Evolutionary conservation across 352 stramenopile species (phyloP), one percentile per base, ranked within the genome.

Genomic region (Globisporangium solare): DNA sequence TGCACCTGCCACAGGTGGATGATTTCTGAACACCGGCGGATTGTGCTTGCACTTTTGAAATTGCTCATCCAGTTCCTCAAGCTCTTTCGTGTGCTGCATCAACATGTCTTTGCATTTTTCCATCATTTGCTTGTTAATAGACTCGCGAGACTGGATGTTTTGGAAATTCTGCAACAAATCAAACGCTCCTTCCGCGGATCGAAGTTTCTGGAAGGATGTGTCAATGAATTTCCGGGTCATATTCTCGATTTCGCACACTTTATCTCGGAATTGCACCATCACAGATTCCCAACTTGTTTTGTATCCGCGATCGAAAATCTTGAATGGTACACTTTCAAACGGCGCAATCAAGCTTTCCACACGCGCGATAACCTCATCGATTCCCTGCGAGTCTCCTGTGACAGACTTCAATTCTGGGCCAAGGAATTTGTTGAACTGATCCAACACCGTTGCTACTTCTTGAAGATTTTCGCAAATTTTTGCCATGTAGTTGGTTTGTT

Each of bases 141-240:
- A 96, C 51, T 98, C 91, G 37, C 94, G 88, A 6, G 88, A 94
- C 63, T 98, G 86, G 51, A 98, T 98, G 46, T 97, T 97, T 56
- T 98, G 89, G 64, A 98, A 98, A 58, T 98, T 98, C 57, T 98
- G 85, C n/a, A 98, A 81, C 47, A 98, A 73, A 66, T 98, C 94
- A 50, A 98, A 98, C 3, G 95, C 95, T 14, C 88, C 94, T 68
- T 98, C 94, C 0, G 95, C 90, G 4, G 86, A 97, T 2, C 94
- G 81, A 13, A 98, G 83, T 60, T 97, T 98, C 68, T 98, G 88
- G 58, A 98, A 98, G 0, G 92, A 97, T 3, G 91, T 91, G 56
- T 98, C 93, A 31, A 98, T 98, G 62, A 98, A 98, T 42, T 84
- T 88, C 22, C 88, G 82, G 3, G 94, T 98, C 89, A 97, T 96